Evolutionary conservation across 371 early-diverging fungal species (phyloP).

Genomic region (Mortierella sp.): DNA sequence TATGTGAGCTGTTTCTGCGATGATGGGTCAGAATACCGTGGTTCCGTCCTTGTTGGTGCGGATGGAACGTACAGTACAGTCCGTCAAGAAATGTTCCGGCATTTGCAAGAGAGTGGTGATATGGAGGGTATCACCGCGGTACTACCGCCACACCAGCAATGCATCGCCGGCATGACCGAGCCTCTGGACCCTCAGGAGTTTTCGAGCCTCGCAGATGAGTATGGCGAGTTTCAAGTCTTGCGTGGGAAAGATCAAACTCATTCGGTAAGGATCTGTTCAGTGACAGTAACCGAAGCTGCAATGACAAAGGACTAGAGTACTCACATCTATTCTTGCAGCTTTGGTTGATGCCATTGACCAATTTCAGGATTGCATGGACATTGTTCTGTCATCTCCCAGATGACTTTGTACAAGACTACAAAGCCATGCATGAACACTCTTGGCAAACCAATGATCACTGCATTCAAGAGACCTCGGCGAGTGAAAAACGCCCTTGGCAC

Average conservation of each 20-base stretch:
- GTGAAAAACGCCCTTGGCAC: neutral
- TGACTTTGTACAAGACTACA: slow-evolving; percentile 4
- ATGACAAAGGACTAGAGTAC: too few relatives aligned
- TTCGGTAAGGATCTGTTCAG: slow-evolving; percentile 20
- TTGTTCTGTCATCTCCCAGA: slow-evolving; percentile 5
- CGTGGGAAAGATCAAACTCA: slow-evolving; percentile 2
- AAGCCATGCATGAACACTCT: neutral
- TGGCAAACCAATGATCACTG: neutral
- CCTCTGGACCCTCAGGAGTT: slow-evolving; percentile 16
- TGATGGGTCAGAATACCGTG: slow-evolving; percentile 12
- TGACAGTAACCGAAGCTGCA: too few relatives aligned
- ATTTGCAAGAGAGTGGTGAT: neutral
- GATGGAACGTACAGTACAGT: slow-evolving; percentile 20
- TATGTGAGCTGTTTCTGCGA: slow-evolving; percentile 13
- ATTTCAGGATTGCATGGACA: slow-evolving; percentile 9
- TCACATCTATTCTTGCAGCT: neutral
- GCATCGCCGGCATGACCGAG: slow-evolving; percentile 16
- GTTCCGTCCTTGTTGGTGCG: slow-evolving; percentile 19
- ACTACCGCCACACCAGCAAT: slow-evolving; percentile 11
- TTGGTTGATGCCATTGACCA: slow-evolving; percentile 19
- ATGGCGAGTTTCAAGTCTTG: slow-evolving; percentile 8
- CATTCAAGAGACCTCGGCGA: neutral
- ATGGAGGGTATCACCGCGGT: neutral
- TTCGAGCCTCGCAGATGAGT: neutral
- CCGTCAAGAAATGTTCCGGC: slow-evolving; percentile 10